Percentiles rank a stretch among this genome's conserved stretches.
phyloP scores from a whole-genome alignment of 129 eudicot genomes.

The Glebionis coronaria region DNA sequence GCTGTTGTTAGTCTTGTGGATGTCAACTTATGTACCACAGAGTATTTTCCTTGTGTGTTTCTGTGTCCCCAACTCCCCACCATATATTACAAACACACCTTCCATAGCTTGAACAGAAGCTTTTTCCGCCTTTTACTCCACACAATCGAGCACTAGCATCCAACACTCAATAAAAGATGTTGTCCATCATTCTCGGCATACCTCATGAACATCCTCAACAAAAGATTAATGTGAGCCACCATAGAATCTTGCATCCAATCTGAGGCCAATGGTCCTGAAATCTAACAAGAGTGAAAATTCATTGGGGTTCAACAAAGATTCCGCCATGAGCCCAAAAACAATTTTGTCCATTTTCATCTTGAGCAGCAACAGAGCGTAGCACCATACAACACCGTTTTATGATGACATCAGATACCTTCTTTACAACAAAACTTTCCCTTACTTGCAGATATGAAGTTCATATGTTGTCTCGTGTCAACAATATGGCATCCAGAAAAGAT shows the following conservation, averaged over 20 bases:
- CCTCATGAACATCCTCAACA: conserved; percentile 91
- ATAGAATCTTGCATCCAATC: conserved; percentile 81
- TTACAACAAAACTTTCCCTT: conserved; percentile 40
- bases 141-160: too few species aligned
- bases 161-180: too few species aligned
- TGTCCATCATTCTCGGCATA: too few species aligned
- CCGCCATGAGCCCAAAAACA: conserved; percentile 71
- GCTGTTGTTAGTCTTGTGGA: too few species aligned
- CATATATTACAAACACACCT: too few species aligned
- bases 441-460: conserved; percentile 93
- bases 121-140: too few species aligned
- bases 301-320: conserved; percentile 45
- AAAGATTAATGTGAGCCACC: conserved; percentile 83
- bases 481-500: conserved; percentile 76
- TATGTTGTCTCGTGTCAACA: conserved; percentile 87
- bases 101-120: too few species aligned
- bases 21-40: too few species aligned
- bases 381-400: conserved; percentile 78
- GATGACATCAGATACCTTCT: conserved; percentile 52
- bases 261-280: conserved; percentile 80
- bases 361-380: conserved; percentile 67
- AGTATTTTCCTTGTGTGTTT: too few species aligned
- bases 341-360: conserved; percentile 66
- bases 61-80: too few species aligned
- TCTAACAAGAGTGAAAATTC: conserved; percentile 85